A percentile compares a stretch with the other conserved stretches of the same genome.
Conservation (phyloP, 73 alveolate species). For the Paraurostyla sp. region DNA sequence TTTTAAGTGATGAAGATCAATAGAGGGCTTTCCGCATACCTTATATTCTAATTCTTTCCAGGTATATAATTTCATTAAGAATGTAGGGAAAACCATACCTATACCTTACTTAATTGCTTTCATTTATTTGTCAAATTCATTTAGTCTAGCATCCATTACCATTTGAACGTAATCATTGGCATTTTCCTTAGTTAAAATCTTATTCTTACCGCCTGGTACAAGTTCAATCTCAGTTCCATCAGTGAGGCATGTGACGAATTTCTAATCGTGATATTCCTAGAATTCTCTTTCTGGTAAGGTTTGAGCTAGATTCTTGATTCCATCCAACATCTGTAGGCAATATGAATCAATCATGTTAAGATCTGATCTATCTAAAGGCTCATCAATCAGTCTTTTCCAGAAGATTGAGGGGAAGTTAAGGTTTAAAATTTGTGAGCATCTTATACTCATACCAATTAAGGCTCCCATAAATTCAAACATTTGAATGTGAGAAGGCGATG, state of each 20-base stretch:
- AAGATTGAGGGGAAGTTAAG: constrained; percentile 85
- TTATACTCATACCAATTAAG: constrained; percentile 82
- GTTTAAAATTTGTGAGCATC: constrained; percentile 82
- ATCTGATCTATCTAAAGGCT: constrained; percentile 83
- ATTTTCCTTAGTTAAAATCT: constrained; percentile 71
- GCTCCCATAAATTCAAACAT: constrained; percentile 87
- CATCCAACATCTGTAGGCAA: constrained; percentile 60
- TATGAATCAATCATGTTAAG: constrained; percentile 68
- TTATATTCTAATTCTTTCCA: constrained; percentile 94
- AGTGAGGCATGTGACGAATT: constrained; percentile 76
- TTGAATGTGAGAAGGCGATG: constrained; percentile 75
- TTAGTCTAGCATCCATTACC: constrained; percentile 78
- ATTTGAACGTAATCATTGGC: constrained; percentile 76
- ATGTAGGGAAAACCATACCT: constrained; percentile 82
- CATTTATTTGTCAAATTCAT: constrained; percentile 85
- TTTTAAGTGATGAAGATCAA: constrained; percentile 86
- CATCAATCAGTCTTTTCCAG: constrained; percentile 85
- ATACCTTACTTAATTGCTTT: constrained; percentile 84
- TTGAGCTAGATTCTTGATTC: constrained; percentile 52
- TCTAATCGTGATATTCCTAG: constrained; percentile 81
- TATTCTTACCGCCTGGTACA: constrained; percentile 84
- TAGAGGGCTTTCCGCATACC: constrained; percentile 91
- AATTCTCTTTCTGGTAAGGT: constrained; percentile 73
- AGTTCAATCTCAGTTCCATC: constrained; percentile 85
- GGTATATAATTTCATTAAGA: constrained; percentile 58